These are phyloP conservation scores for Tricholoma furcatifolium DNA, from an alignment of 768 basidiomycete genomes.

Conservation along the genomic window DNA sequence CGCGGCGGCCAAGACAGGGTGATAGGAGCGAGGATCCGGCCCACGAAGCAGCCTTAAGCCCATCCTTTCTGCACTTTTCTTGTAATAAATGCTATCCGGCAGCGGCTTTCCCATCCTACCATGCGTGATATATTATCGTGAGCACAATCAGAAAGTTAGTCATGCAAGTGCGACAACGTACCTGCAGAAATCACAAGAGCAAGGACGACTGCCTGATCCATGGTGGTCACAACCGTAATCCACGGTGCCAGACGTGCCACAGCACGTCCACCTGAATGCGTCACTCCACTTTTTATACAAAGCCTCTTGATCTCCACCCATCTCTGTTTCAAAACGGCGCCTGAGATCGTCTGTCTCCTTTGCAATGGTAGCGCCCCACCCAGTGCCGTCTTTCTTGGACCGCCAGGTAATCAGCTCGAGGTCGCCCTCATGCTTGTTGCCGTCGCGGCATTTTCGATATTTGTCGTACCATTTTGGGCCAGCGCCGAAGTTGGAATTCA, in stretches of 20 bases:
- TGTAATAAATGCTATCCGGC: constrained; percentile 28
- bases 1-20: constrained; percentile 17
- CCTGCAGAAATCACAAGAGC: constrained; percentile 39
- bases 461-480: constrained; percentile 29
- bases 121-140: too few relatives aligned
- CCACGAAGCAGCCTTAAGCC: constrained; percentile 31
- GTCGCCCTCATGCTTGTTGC: constrained; percentile 29
- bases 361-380: constrained; percentile 27
- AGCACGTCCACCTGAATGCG: constrained; percentile 38
- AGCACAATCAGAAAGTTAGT: not conserved
- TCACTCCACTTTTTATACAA: constrained; percentile 29
- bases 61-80: constrained; percentile 23
- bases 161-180: constrained; percentile 13
- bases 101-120: constrained; percentile 33
- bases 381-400: constrained; percentile 23
- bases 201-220: constrained; percentile 32
- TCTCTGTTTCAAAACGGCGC: constrained; percentile 26
- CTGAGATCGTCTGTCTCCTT: constrained; percentile 29
- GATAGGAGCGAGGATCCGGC: constrained; percentile 31
- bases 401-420: constrained; percentile 38
- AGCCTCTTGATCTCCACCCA: constrained; percentile 24
- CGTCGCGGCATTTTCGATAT: constrained; percentile 29
- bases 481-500: not conserved
- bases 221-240: constrained; percentile 38
- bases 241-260: constrained; percentile 33